phyloP scores from a whole-genome alignment of 2,329 filamentous ascomycete genomes.

The Aspergillus quadricinctus region DNA sequence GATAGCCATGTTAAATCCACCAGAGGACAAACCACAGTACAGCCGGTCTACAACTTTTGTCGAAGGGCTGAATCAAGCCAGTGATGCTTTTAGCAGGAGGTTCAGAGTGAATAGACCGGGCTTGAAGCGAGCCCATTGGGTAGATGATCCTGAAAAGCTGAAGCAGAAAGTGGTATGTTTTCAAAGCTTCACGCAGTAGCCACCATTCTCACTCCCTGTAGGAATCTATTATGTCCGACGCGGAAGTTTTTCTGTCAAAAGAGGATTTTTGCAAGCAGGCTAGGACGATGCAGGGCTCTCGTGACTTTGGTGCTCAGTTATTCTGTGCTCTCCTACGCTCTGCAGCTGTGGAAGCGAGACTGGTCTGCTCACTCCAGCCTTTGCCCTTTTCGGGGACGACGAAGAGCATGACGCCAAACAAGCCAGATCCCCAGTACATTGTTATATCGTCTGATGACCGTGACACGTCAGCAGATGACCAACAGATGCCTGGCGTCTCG shows the following conservation, averaged over 20 bases:
- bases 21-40: constrained; percentile 65
- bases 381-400: constrained; percentile 60
- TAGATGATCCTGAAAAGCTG: constrained; percentile 60
- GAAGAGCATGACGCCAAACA: constrained; percentile 41
- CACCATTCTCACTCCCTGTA: constrained; percentile 13
- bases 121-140: constrained; percentile 69
- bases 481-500: constrained; percentile 7
- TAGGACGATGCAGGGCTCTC: constrained; percentile 67
- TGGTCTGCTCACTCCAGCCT: constrained; percentile 87
- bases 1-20: constrained; percentile 64
- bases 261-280: constrained; percentile 71
- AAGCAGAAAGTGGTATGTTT: constrained; percentile 46
- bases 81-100: constrained; percentile 61
- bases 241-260: constrained; percentile 65
- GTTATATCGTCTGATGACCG: constrained; percentile 33
- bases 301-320: constrained; percentile 83
- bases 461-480: constrained; percentile 28
- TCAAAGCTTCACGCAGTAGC: constrained; percentile 10
- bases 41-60: constrained; percentile 71
- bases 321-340: constrained; percentile 83
- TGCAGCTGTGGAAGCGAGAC: constrained; percentile 73
- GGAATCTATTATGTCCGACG: constrained; percentile 58
- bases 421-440: constrained; percentile 35
- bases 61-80: constrained; percentile 68
- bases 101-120: constrained; percentile 71